Base-by-base conservation (phyloP, 805 yeast species). In the Ogataea naganishii region DNA sequence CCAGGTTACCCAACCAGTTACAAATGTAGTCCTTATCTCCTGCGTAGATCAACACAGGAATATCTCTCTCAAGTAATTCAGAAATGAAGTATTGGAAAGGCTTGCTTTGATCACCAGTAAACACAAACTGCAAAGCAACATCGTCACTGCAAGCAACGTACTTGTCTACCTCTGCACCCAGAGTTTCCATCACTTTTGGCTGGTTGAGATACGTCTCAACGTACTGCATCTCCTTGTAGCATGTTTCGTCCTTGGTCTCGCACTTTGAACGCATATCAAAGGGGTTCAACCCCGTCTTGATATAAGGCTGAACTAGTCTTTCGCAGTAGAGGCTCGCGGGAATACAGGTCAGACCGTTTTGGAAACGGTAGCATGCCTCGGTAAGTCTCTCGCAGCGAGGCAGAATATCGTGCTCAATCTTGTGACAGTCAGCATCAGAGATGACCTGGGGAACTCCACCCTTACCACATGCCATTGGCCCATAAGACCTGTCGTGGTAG, bases 1-100 rank as follows among this genome's bases (percentile, higher is more conserved):
- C 92, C 49, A 75, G 72, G 56, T 86, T 86, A 40, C 96, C 97
- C 49, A 89, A 69, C 96, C 96, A 88, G 64, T 89, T 88, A 63
- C 96, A 88, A 51, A 88, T 88, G 58, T 78, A 88, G 58, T 88
- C 97, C 61, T 85, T 84, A 62, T 88, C 96, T 51, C 97, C 97
- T 11, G 95, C 95, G 47, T 88, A 89, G 38, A 89, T 69, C 53
- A 89, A 68, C 16, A 86, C 88, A 3, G 96, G 96, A 29, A 88
- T 47, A 8, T 68, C 80, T 15, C 67, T 53, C 38, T 85, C 86
- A 43, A 89, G 69, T 38, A 86, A 60, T 26, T 74, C 75, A 15
- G 77, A 64, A 23, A 89, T 84, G 30, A 72, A 75, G 44, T 66
- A 70, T 51, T 84, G 92, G 68, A 77, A 85, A 16, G 95, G 95